Evolutionary conservation across 2,329 filamentous ascomycete species (phyloP), one percentile per base, ranked within the genome.

Genomic region (Corynespora cassiicola): DNA sequence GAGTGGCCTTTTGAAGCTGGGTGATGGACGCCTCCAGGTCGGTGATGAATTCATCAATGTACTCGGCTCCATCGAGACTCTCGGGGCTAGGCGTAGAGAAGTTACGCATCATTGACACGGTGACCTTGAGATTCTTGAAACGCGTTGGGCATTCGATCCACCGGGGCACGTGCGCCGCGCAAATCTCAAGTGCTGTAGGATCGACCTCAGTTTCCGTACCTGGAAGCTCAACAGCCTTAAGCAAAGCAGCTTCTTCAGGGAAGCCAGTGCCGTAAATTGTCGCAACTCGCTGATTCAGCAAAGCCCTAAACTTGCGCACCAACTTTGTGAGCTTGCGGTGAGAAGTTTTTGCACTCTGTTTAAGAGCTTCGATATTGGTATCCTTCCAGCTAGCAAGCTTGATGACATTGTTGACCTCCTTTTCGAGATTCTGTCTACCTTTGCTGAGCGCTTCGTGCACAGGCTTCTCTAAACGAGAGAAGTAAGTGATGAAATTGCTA

Each of bases 331-430:
- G 79, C 68, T 96, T 96, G 57, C 87, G 83, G 62, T 99, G 94
- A 14, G 91, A 96, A 44, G 86, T 86, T 56, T 87, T 86, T 1
- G 94, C 90, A 66, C 92, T 97, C 61, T 96, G 90, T 51, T 86
- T 82, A 11, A 99, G 74, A 1, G 90, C 88, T 31, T 86, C 86
- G 46, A 99, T 95, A 58, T 97, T 99, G 15, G 89, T 96, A 55
- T 99, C 94, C 66, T 95, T 96, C 95, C 95, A 99, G 67, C 90
- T 96, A 6, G 91, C 90, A 55, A 99, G 75, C 35, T 95, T 82
- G 11, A 99, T 80, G n/a, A 96, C 85, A 54, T 97, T 88, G 63
- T 87, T 92, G 79, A 97, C 89, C 40, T 90, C 84, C 69, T 90
- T 96, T 65, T 97, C 92, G n/a, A 97, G 77, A 0, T 79, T 76